A percentile compares a stretch with the other conserved stretches of the same genome.
Evolutionary conservation across 208 protist genomes (phyloP).

Genomic region (Herpetomonas tarakana): DNA sequence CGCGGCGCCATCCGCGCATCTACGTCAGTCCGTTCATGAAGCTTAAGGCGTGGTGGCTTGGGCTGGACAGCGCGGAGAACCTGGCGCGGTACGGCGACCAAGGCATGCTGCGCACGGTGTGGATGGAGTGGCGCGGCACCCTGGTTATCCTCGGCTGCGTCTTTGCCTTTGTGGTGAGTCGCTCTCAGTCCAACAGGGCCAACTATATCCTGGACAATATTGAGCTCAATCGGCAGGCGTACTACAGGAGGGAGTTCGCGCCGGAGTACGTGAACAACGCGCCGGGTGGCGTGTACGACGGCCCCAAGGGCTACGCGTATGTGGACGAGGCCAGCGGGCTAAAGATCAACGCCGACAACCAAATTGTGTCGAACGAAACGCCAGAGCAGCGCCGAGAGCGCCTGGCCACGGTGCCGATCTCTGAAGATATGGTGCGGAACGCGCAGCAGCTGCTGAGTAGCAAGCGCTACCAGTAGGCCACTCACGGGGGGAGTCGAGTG

Average conservation of each 20-base stretch:
- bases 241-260: slow-evolving; percentile 72
- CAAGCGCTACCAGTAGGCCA: slow-evolving; percentile 28
- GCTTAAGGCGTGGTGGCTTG: slow-evolving; percentile 73
- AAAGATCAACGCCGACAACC: slow-evolving; percentile 63
- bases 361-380: slow-evolving; percentile 39
- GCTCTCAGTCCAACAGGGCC: slow-evolving; percentile 46
- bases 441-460: slow-evolving; percentile 56
- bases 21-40: slow-evolving; percentile 60
- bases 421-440: slow-evolving; percentile 61
- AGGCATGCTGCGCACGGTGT: slow-evolving; percentile 52
- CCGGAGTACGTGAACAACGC: slow-evolving; percentile 61
- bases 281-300: slow-evolving; percentile 69
- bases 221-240: slow-evolving; percentile 75
- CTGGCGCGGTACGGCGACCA: slow-evolving; percentile 66
- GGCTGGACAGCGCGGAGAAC: slow-evolving; percentile 60
- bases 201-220: slow-evolving; percentile 87
- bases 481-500: too few species aligned
- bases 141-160: slow-evolving; percentile 41
- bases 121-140: slow-evolving; percentile 74
- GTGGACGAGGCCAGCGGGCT: slow-evolving; percentile 60
- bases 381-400: slow-evolving; percentile 32
- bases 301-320: slow-evolving; percentile 57
- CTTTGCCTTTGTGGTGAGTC: slow-evolving; percentile 38
- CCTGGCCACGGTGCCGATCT: slow-evolving; percentile 35
- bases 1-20: slow-evolving; percentile 12